Conservation (phyloP, 163 green algal genomes). For the Scenedesmus sp. region DNA sequence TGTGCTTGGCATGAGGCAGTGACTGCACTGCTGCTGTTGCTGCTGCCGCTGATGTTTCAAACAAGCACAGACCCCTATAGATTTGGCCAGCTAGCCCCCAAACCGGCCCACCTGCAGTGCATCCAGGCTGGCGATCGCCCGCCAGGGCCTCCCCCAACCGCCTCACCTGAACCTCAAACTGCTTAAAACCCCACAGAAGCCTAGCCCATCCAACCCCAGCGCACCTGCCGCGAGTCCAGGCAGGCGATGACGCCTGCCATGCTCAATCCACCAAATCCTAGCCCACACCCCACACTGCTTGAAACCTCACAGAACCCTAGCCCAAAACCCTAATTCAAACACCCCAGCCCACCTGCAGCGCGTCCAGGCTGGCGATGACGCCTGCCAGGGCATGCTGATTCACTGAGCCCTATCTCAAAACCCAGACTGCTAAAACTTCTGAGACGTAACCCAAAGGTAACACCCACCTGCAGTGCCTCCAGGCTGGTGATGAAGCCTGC, state of each 20-base stretch:
- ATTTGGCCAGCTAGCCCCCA: too few relatives aligned
- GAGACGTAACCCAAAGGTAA: background rate
- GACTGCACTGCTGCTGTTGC: background rate
- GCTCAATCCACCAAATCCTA: background rate
- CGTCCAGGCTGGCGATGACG: conserved; percentile 19
- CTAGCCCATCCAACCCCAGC: background rate
- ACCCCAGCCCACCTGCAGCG: background rate
- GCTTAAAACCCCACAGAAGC: background rate
- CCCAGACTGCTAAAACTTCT: too few relatives aligned
- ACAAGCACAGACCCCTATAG: background rate
- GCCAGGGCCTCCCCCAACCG: background rate
- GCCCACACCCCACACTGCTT: too few relatives aligned
- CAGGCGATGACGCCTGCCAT: background rate
- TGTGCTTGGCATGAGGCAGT: background rate
- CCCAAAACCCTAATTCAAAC: too few relatives aligned
- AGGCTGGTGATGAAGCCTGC: conserved; percentile 3
- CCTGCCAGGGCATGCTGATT: background rate
- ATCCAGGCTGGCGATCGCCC: background rate
- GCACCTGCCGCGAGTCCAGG: conserved; percentile 9
- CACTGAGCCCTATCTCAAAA: background rate
- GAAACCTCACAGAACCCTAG: background rate
- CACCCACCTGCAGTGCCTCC: background rate
- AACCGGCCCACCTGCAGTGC: background rate
- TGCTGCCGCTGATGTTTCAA: background rate
- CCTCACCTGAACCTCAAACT: background rate